Percentiles rank a stretch among this genome's conserved stretches.
These are phyloP conservation scores for Phytophthora crassamura DNA, from an alignment of 352 stramenopile genomes.

Conservation along the genomic window DNA sequence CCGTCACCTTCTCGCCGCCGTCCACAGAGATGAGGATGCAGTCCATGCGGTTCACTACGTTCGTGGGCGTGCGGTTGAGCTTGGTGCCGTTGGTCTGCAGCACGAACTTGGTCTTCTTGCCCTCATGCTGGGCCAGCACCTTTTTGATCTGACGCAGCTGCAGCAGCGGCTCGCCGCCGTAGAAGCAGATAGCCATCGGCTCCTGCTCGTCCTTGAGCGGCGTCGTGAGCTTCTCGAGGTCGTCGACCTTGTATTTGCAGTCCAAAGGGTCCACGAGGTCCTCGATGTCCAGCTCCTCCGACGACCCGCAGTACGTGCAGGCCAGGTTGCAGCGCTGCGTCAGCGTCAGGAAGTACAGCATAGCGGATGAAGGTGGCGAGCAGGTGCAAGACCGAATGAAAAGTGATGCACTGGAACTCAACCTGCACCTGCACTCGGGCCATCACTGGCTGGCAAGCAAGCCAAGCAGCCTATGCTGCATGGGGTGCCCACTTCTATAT, in stretches of 20 bases:
- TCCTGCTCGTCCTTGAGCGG: conserved; percentile 29
- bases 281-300: conserved; percentile 43
- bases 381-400: too few relatives aligned
- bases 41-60: conserved; percentile 42
- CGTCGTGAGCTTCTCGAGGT: conserved; percentile 24
- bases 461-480: too few relatives aligned
- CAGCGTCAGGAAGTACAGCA: conserved; percentile 39
- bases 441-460: too few relatives aligned
- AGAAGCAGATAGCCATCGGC: conserved; percentile 47
- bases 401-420: too few relatives aligned
- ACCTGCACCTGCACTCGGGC: too few relatives aligned
- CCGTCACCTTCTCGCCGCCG: conserved; percentile 39
- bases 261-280: conserved; percentile 32
- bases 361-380: background rate
- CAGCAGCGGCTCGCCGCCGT: conserved; percentile 43
- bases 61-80: conserved; percentile 38
- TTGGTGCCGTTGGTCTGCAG: conserved; percentile 47
- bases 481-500: too few relatives aligned
- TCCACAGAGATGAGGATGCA: conserved; percentile 47
- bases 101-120: conserved; percentile 28
- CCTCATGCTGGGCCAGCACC: conserved; percentile 42
- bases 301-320: conserved; percentile 47
- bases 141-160: conserved; percentile 47
- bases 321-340: conserved; percentile 44
- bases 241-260: conserved; percentile 34